Base-by-base conservation (phyloP, 2,329 filamentous ascomycete genomes). In the Epichloe glyceriae region DNA sequence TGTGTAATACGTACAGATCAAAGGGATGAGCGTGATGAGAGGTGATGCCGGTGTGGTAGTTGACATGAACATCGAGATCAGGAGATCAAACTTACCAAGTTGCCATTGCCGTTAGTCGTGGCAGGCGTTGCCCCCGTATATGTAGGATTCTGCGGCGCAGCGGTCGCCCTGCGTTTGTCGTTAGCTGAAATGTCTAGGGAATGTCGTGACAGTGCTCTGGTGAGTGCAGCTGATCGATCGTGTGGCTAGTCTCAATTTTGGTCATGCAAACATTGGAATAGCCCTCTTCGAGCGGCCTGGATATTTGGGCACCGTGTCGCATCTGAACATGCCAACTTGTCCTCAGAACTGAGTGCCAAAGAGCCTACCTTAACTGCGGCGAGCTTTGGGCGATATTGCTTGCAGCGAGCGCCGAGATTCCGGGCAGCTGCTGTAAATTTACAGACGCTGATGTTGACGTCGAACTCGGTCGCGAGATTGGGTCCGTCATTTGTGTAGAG, bases 381-480 rank as follows among this genome's bases (percentile, higher is more conserved):
- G 73, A 68, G 56, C 61, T 67, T 11, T 64, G 63, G 17, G 66
- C 61, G 30, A 66, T 65, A 54, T 64, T 67, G 42, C 63, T 69
- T 26, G 70, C 63, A 38, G 72, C 71, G 44, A 77, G 63, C 3
- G 71, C 65, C 12, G 71, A 66, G 34, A 77, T 70, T 35, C 67
- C 69, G 8, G 74, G 68, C 39, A 77, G 62, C 41, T 77, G 73
- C 15, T 68, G 66, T 51, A 68, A 44, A 26, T 61, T 60, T 33
- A 70, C 61, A 15, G 72, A 71, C 17, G 66, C 67, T 19, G 70
- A 66, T 1, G 73, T 72, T 3, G 75, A 74, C 3, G 71, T 71
- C 34, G 75, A 75, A 57, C 68, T 71, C 20, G 73, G 73, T 56
- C 71, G 68, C 33, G 75, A 75, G 52, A 75, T 71, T 17, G 71